These are phyloP conservation scores for Candida stauntonica DNA, from an alignment of 805 yeast species.

Conservation along the genomic window DNA sequence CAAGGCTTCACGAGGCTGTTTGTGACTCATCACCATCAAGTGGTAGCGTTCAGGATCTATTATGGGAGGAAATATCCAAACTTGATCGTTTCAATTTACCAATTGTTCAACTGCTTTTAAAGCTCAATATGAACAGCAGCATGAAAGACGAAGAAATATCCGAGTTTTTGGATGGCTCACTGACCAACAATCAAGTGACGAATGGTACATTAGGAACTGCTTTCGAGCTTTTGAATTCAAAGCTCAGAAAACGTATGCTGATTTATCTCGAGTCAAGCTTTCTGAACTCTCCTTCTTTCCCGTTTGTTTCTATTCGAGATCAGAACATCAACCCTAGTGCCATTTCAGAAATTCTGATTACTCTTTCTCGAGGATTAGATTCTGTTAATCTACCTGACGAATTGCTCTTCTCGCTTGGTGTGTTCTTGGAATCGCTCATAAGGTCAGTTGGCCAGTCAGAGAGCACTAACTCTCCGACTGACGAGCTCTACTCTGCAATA, in stretches of 20 bases:
- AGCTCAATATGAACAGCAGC: constrained; percentile 23
- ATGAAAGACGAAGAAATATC: constrained; percentile 11
- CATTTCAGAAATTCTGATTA: constrained; percentile 18
- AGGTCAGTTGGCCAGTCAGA: constrained; percentile 22
- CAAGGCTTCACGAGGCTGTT: constrained; percentile 3
- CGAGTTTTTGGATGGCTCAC: constrained; percentile 10
- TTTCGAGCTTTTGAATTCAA: constrained; percentile 34
- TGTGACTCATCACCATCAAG: constrained; percentile 1
- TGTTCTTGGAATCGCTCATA: constrained; percentile 35
- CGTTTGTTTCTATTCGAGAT: constrained; percentile 21
- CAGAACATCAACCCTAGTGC: constrained; percentile 9
- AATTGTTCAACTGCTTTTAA: constrained; percentile 37
- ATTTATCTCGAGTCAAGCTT: constrained; percentile 38
- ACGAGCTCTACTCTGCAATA: constrained; percentile 29
- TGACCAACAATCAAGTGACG: constrained; percentile 2
- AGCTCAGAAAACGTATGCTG: constrained; percentile 30
- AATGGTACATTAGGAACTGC: constrained; percentile 32
- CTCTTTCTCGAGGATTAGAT: constrained; percentile 18
- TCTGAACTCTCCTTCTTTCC: constrained; percentile 38
- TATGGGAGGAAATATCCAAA: constrained; percentile 22
- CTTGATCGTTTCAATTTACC: constrained; percentile 40
- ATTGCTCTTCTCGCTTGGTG: constrained; percentile 37
- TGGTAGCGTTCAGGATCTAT: not conserved
- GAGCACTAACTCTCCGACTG: constrained; percentile 4
- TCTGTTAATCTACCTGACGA: constrained; percentile 29